Evolutionary conservation across 2,329 filamentous ascomycete genomes (phyloP).

Genomic region (Penicillium sp.): DNA sequence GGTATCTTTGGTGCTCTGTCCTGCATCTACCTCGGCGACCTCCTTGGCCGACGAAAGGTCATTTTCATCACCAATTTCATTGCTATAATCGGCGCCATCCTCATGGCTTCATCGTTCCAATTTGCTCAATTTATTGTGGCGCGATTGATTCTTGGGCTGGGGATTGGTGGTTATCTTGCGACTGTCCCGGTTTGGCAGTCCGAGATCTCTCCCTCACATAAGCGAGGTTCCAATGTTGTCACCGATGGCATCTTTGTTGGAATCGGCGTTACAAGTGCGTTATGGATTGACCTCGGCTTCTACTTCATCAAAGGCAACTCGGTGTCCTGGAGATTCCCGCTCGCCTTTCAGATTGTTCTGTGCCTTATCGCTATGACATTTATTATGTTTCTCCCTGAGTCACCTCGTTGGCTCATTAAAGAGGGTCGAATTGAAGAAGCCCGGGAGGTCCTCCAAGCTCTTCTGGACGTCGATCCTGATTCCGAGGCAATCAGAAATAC

Average conservation of each 20-base stretch:
- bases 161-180: conserved; percentile 44
- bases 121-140: conserved; percentile 50
- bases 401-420: conserved; percentile 50
- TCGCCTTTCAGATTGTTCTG: conserved; percentile 41
- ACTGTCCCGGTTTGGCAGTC: conserved; percentile 52
- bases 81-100: conserved; percentile 44
- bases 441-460: conserved; percentile 38
- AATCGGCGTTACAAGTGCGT: conserved; percentile 26
- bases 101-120: conserved; percentile 48
- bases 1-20: conserved; percentile 49
- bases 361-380: conserved; percentile 31
- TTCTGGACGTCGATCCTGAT: conserved; percentile 44
- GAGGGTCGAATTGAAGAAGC: conserved; percentile 36
- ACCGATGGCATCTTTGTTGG: conserved; percentile 36
- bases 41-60: conserved; percentile 47
- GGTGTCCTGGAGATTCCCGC: conserved; percentile 46
- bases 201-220: conserved; percentile 37
- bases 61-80: conserved; percentile 44
- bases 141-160: conserved; percentile 46
- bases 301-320: conserved; percentile 37
- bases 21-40: conserved; percentile 48
- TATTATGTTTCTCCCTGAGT: conserved; percentile 40
- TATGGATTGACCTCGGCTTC: conserved; percentile 52
- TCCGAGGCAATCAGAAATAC: conserved; percentile 34
- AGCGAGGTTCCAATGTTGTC: conserved; percentile 52